phyloP scores from a whole-genome alignment of 495 filamentous ascomycete genomes.

The Neurospora terricola region DNA sequence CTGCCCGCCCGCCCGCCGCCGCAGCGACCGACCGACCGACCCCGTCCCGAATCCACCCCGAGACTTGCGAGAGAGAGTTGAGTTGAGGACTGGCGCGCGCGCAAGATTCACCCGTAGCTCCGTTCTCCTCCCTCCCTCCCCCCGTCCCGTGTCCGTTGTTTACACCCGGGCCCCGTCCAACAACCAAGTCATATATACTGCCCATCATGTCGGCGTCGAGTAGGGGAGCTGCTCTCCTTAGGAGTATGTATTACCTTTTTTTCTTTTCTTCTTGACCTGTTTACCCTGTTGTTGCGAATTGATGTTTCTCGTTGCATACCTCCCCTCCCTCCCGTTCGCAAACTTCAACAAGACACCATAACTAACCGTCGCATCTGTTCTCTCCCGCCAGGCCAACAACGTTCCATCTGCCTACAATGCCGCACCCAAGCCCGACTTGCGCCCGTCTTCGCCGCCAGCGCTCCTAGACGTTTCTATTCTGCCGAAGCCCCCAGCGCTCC shows the following conservation, averaged over 20 bases:
- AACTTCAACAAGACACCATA: slow-evolving; percentile 1
- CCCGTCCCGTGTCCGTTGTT: neutral
- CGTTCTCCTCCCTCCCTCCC: neutral
- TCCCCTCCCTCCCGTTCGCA: slow-evolving; percentile 15
- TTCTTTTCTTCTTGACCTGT: neutral
- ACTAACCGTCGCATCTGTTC: neutral
- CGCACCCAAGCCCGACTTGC: neutral
- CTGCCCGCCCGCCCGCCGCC: too few relatives aligned
- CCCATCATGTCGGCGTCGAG: slow-evolving; percentile 40
- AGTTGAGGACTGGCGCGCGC: neutral
- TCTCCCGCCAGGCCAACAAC: neutral
- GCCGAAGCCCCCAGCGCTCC: neutral
- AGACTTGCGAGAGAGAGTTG: neutral
- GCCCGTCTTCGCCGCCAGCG: neutral
- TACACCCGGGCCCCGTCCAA: neutral
- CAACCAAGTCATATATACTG: slow-evolving; percentile 4
- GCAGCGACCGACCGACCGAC: neutral
- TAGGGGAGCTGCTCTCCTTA: slow-evolving; percentile 39
- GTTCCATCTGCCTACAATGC: neutral
- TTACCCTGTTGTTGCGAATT: neutral
- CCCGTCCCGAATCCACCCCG: neutral
- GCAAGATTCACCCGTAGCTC: neutral
- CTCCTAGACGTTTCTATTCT: slow-evolving; percentile 3
- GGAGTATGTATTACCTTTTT: slow-evolving; percentile 20
- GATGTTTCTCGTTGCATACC: neutral